Evolutionary conservation across 768 basidiomycete genomes (phyloP).

Genomic region (Symmetrospora coprosmae): DNA sequence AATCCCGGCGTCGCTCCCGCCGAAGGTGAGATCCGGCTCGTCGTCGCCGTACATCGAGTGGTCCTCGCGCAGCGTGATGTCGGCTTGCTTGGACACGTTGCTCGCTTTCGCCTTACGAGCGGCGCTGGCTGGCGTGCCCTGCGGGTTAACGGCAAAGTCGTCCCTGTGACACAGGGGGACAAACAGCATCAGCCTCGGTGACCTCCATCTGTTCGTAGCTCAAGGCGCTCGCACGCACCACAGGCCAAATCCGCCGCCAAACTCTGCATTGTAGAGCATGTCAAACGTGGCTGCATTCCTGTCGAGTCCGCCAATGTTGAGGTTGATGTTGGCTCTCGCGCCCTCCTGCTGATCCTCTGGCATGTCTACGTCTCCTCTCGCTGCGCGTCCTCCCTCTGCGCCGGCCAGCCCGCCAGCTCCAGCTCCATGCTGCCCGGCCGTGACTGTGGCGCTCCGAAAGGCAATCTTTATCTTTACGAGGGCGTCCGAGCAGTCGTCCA

Average conservation of each 20-base stretch:
- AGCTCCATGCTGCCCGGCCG: no score
- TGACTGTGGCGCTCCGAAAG: slow-evolving; percentile 65
- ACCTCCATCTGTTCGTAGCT: not conserved
- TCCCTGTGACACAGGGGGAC: slow-evolving; percentile 37
- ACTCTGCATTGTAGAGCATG: slow-evolving; percentile 32
- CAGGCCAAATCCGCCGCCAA: slow-evolving; percentile 30
- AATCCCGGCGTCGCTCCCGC: slow-evolving; percentile 65
- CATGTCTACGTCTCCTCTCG: slow-evolving; percentile 56
- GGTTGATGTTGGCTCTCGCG: slow-evolving; percentile 66
- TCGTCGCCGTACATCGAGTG: slow-evolving; percentile 47
- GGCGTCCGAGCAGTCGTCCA: slow-evolving; percentile 96
- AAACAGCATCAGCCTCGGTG: not conserved
- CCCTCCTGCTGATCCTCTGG: slow-evolving; percentile 84
- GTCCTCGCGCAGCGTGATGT: slow-evolving; percentile 64
- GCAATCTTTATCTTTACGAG: slow-evolving; percentile 89
- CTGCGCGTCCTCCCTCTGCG: not conserved
- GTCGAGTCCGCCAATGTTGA: slow-evolving; percentile 42
- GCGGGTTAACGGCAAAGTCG: slow-evolving; percentile 42
- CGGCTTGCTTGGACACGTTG: slow-evolving; percentile 59
- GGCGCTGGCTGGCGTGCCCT: not conserved
- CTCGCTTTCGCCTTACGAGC: slow-evolving; percentile 1
- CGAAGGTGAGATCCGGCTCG: slow-evolving; percentile 41
- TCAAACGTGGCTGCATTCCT: slow-evolving; percentile 49
- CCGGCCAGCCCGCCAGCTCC: not conserved
- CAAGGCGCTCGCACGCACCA: slow-evolving; percentile 38